Percentiles rank a stretch among this genome's conserved stretches.
Evolutionary conservation across 192 early-diverging fungal species (phyloP).

Genomic region (Coemansia sp.): DNA sequence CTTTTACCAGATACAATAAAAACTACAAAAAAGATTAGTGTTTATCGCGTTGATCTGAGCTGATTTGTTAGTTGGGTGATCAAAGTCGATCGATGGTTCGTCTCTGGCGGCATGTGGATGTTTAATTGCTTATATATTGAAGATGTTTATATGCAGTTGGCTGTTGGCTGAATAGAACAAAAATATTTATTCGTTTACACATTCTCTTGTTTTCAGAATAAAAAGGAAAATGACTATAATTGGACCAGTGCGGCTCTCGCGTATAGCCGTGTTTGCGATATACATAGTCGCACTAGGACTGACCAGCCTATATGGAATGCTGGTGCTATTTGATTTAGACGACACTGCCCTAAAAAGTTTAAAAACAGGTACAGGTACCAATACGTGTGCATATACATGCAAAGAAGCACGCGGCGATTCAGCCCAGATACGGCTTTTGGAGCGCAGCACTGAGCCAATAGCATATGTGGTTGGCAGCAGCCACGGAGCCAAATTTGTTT

Average conservation of each 20-base stretch:
- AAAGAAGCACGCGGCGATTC: not conserved
- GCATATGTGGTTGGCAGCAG: constrained; percentile 19
- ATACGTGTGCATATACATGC: constrained; percentile 11
- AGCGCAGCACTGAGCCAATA: not conserved
- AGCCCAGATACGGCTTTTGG: not conserved
- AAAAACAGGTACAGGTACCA: not conserved
- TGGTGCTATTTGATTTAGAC: constrained; percentile 2
- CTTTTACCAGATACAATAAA: not conserved
- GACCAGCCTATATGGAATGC: constrained; percentile 8
- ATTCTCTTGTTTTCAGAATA: not conserved
- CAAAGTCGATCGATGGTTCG: not conserved
- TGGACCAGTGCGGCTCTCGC: not conserved
- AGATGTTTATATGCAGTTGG: no score
- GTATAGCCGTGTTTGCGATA: not conserved
- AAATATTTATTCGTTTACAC: not conserved
- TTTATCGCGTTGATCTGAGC: not conserved
- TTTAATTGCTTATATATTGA: no score
- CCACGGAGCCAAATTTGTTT: constrained; percentile 2
- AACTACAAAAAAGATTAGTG: not conserved
- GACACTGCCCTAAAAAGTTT: not conserved
- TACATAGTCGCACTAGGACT: not conserved
- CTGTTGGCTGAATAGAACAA: no score
- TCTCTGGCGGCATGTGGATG: no score
- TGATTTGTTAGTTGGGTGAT: not conserved
- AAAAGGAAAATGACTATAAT: not conserved